Conservation (phyloP, 305 asterid species). For the Coffea humblotiana region DNA sequence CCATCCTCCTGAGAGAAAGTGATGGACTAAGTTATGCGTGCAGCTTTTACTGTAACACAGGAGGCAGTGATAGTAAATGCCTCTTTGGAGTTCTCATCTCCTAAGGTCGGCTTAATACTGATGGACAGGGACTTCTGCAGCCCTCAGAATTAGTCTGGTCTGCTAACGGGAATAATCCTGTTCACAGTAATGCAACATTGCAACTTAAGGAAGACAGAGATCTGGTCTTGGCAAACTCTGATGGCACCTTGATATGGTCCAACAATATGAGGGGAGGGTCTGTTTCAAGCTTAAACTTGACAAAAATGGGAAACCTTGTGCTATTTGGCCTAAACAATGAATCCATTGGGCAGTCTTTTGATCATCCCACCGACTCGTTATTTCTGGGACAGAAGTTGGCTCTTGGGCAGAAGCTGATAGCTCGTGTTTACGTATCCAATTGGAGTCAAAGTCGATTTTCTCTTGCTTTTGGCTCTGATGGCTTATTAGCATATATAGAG, state of each 20-base stretch:
- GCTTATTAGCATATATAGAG: not conserved
- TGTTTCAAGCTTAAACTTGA: slow-evolving; percentile 19
- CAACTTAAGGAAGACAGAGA: slow-evolving; percentile 18
- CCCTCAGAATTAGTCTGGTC: slow-evolving; percentile 8
- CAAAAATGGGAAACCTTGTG: slow-evolving; percentile 19
- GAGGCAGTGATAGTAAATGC: not conserved
- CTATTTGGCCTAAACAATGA: not conserved
- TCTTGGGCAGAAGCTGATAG: not conserved
- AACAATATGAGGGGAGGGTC: slow-evolving; percentile 9
- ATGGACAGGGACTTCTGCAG: too few relatives aligned
- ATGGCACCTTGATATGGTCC: slow-evolving; percentile 13
- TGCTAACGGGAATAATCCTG: slow-evolving; percentile 19
- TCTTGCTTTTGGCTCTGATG: not conserved
- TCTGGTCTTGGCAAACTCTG: slow-evolving; percentile 2
- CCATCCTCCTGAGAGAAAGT: slow-evolving; percentile 5
- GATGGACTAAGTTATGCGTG: not conserved
- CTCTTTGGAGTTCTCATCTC: slow-evolving; percentile 12
- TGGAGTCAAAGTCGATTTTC: not conserved
- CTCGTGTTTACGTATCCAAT: not conserved
- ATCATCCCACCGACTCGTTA: slow-evolving; percentile 24
- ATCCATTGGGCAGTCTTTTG: slow-evolving; percentile 29
- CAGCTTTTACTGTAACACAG: slow-evolving; percentile 11
- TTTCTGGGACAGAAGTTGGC: not conserved
- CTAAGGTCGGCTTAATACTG: too few relatives aligned
- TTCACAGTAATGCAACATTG: slow-evolving; percentile 5